Evolutionary conservation across 2,329 filamentous ascomycete genomes (phyloP).

Genomic region (Colletotrichum orbiculare): DNA sequence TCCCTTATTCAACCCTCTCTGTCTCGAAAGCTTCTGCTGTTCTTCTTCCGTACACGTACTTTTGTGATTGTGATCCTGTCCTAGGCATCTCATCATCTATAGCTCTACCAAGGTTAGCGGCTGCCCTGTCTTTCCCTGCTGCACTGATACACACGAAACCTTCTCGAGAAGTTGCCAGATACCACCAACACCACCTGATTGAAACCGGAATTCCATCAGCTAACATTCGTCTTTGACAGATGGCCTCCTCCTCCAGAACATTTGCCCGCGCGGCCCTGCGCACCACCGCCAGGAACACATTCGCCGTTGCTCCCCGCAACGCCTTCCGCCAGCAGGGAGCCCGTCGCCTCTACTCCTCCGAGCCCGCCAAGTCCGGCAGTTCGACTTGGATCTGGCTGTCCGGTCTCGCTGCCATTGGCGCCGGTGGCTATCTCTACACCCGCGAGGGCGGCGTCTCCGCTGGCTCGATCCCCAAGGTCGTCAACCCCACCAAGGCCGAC

Average conservation of each 20-base stretch:
- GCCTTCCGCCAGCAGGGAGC: slow-evolving; percentile 76
- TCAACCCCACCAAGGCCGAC: slow-evolving; percentile 81
- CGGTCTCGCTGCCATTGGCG: slow-evolving; percentile 68
- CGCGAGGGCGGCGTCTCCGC: slow-evolving; percentile 63
- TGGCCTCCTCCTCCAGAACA: slow-evolving; percentile 48
- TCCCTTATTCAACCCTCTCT: slow-evolving; percentile 1
- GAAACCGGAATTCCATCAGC: not conserved
- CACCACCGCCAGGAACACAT: slow-evolving; percentile 67
- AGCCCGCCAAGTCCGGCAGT: slow-evolving; percentile 64
- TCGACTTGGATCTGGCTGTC: slow-evolving; percentile 65
- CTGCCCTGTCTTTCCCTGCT: not conserved
- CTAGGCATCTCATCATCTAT: slow-evolving; percentile 11
- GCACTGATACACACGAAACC: slow-evolving; percentile 14
- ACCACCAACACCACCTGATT: not conserved
- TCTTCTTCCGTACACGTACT: slow-evolving; percentile 3
- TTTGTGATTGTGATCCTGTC: slow-evolving; percentile 13
- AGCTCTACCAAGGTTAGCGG: slow-evolving; percentile 30
- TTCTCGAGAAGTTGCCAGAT: slow-evolving; percentile 13
- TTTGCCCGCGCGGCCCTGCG: slow-evolving; percentile 70
- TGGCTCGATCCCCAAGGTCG: slow-evolving; percentile 61
- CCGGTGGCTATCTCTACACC: slow-evolving; percentile 75
- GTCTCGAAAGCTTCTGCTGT: slow-evolving; percentile 1
- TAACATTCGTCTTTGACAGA: not conserved
- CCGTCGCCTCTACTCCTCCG: slow-evolving; percentile 84
- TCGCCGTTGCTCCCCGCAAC: slow-evolving; percentile 70